Conservation (phyloP, 257 asterid species). For the Penstemon barbatus region DNA sequence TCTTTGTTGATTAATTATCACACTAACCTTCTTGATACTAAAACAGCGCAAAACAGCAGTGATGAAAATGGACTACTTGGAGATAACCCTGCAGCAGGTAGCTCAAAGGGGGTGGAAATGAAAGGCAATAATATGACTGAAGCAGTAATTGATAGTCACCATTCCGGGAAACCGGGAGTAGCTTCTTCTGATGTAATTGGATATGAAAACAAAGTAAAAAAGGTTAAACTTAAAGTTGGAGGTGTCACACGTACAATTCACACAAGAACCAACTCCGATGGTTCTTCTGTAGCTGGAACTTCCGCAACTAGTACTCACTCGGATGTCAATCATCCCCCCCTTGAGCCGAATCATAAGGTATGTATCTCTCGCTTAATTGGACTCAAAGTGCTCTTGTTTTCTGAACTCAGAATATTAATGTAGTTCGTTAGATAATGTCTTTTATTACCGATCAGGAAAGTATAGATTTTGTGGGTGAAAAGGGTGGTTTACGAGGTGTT, state of each 20-base stretch:
- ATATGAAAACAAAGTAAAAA: constrained; percentile 48
- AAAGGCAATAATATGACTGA: constrained; percentile 29
- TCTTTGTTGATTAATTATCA: no score
- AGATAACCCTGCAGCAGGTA: constrained; percentile 31
- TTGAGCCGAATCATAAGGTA: constrained; percentile 46
- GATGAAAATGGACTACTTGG: constrained; percentile 37
- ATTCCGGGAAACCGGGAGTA: constrained; percentile 33
- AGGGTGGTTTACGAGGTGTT: constrained; percentile 55
- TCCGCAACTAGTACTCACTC: constrained; percentile 43
- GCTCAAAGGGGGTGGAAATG: constrained; percentile 28
- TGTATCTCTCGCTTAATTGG: constrained; percentile 1
- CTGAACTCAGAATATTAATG: constrained; percentile 1
- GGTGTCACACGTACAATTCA: constrained; percentile 74
- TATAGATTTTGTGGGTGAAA: constrained; percentile 27
- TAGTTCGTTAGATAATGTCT: neutral
- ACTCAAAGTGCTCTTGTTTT: constrained; percentile 1
- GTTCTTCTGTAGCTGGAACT: constrained; percentile 53
- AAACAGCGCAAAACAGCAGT: constrained; percentile 31
- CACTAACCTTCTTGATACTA: constrained; percentile 40
- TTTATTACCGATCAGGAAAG: constrained; percentile 40
- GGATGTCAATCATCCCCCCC: constrained; percentile 32
- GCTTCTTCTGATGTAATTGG: constrained; percentile 45
- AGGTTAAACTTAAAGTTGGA: constrained; percentile 79
- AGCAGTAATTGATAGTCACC: constrained; percentile 19
- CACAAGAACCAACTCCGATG: constrained; percentile 42